Conservation (phyloP, 768 basidiomycete genomes). For the Rhodotorula kratochvilovae region DNA sequence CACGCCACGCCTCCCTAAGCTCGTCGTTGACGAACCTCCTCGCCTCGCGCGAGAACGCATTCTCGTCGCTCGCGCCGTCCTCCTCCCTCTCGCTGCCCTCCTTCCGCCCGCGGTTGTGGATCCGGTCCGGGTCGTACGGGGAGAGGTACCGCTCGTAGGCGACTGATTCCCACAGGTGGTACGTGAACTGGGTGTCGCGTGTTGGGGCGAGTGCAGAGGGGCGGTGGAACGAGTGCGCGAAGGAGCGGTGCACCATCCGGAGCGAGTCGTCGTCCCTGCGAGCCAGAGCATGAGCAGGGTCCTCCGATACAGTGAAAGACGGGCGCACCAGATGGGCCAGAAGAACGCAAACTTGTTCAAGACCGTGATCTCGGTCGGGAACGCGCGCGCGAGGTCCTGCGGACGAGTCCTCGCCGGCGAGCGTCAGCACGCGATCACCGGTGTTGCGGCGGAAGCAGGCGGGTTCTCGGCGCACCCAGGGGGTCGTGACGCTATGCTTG, state of each 20-base stretch:
- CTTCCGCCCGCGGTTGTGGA: constrained; percentile 35
- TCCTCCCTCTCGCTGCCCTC: constrained; percentile 9
- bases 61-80: constrained; percentile 32
- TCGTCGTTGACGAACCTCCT: constrained; percentile 27
- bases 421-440: no score
- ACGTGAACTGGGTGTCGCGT: constrained; percentile 41
- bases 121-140: constrained; percentile 43
- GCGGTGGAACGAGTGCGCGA: constrained; percentile 42
- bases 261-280: constrained; percentile 41
- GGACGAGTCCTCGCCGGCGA: no score
- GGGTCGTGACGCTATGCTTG: constrained; percentile 33
- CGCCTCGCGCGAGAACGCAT: constrained; percentile 46
- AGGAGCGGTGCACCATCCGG: constrained; percentile 42
- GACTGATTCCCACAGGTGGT: constrained; percentile 49
- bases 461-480: constrained; percentile 33
- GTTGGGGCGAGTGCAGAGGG: constrained; percentile 31
- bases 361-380: constrained; percentile 47
- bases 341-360: constrained; percentile 49
- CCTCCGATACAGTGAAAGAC: no score
- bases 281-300: not conserved
- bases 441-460: no score
- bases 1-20: constrained; percentile 15
- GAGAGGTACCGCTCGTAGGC: constrained; percentile 43
- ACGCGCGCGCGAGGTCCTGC: constrained; percentile 45
- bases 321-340: constrained; percentile 49